Evolutionary conservation across 148 eudicot genomes (phyloP).

Genomic region (Fagopyrum esculentum): DNA sequence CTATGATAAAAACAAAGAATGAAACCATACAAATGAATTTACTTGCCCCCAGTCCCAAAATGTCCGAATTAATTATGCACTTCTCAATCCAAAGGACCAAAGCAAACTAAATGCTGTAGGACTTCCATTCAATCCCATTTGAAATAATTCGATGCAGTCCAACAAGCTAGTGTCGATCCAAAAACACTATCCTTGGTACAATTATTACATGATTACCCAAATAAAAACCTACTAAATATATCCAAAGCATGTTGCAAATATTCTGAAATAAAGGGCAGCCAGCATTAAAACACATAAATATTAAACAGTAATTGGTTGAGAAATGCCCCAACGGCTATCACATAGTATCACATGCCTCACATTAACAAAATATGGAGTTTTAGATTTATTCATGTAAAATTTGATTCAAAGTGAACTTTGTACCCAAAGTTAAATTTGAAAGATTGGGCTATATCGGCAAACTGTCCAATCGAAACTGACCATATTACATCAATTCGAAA

Average conservation of each 20-base stretch:
- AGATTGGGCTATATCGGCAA: background rate
- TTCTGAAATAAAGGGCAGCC: background rate
- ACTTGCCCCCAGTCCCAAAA: background rate
- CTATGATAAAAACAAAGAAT: slow-evolving; percentile 27
- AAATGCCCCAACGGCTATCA: background rate
- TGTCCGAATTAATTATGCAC: background rate
- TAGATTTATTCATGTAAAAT: background rate
- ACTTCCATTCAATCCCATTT: background rate
- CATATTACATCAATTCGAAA: slow-evolving; percentile 58
- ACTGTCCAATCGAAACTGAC: background rate
- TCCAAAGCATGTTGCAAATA: too few relatives aligned
- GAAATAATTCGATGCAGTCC: background rate
- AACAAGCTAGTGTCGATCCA: background rate
- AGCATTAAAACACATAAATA: background rate
- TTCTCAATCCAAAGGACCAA: background rate
- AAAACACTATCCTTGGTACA: background rate
- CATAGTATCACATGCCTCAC: background rate
- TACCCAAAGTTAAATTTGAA: background rate
- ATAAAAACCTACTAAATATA: too few relatives aligned
- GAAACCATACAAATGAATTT: background rate
- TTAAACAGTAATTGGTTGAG: background rate
- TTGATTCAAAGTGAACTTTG: background rate
- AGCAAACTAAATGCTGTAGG: background rate
- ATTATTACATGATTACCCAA: background rate
- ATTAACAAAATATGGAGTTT: background rate